Evolutionary conservation across 2,329 filamentous ascomycete species (phyloP).

Genomic region (Diaporthe sp.): DNA sequence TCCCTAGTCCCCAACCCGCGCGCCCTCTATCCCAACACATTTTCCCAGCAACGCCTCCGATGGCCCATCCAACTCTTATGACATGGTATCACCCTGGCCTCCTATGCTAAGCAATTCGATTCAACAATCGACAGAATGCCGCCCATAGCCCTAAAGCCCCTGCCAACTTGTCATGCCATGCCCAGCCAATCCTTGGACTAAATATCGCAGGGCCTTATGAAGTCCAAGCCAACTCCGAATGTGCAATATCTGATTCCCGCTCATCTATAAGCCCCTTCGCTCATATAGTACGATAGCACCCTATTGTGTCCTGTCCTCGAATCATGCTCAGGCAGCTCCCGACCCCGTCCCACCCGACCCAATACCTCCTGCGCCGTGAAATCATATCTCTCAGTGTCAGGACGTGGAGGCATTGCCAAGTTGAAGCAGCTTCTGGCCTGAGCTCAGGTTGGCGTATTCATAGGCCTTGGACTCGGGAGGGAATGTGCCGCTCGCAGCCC

Average conservation of each 20-base stretch:
- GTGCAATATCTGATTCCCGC: conserved; percentile 2
- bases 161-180: conserved; percentile 1
- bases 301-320: not conserved
- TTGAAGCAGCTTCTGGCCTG: conserved; percentile 71
- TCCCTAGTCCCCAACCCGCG: not conserved
- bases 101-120: conserved; percentile 33
- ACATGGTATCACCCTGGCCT: conserved; percentile 19
- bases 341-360: not conserved
- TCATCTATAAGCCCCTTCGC: not conserved
- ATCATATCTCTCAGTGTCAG: not conserved
- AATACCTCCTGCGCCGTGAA: not conserved
- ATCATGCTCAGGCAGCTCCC: not conserved
- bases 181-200: not conserved
- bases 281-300: not conserved
- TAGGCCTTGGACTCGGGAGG: conserved; percentile 80
- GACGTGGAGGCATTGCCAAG: conserved; percentile 46
- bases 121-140: conserved; percentile 28
- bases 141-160: conserved; percentile 6
- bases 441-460: conserved; percentile 73
- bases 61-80: conserved; percentile 27
- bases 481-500: conserved; percentile 90
- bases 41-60: conserved; percentile 37
- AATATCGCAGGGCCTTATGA: not conserved
- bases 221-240: conserved; percentile 28
- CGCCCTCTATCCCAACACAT: conserved; percentile 33